Evolutionary conservation across 2,329 filamentous ascomycete genomes (phyloP).

Genomic region (Coleophoma crateriformis): DNA sequence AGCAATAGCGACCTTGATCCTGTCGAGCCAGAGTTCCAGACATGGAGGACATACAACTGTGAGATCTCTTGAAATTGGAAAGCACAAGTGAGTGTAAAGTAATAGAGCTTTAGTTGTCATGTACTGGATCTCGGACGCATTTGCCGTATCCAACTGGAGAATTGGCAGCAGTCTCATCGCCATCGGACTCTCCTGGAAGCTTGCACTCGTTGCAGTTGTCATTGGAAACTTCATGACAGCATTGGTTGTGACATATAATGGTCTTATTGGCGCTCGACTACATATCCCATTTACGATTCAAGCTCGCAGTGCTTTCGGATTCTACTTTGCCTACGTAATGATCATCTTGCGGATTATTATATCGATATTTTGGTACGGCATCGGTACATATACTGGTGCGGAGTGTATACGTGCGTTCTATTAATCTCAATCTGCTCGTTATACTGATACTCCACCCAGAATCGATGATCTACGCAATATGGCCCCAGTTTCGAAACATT

Average conservation of each 20-base stretch:
- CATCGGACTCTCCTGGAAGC: conserved; percentile 14
- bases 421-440: background rate
- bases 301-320: conserved; percentile 21
- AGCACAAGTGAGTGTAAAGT: background rate
- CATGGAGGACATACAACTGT: background rate
- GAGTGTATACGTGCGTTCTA: conserved; percentile 16
- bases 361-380: conserved; percentile 29
- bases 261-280: conserved; percentile 17
- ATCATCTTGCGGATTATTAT: conserved; percentile 26
- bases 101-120: conserved; percentile 3
- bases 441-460: conserved; percentile 13
- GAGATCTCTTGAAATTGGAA: background rate
- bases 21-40: background rate
- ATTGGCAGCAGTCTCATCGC: conserved; percentile 12
- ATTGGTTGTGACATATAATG: conserved; percentile 14
- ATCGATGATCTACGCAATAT: conserved; percentile 20
- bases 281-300: conserved; percentile 24
- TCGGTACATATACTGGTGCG: conserved; percentile 24
- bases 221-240: conserved; percentile 13
- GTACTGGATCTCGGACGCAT: conserved; percentile 18
- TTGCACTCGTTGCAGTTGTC: conserved; percentile 12
- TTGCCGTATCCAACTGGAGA: conserved; percentile 13
- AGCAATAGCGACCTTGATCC: background rate
- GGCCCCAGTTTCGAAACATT: conserved; percentile 13
- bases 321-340: conserved; percentile 18